Conservation (phyloP, 495 filamentous ascomycete genomes). For the Pseudotulostoma volvatum region DNA sequence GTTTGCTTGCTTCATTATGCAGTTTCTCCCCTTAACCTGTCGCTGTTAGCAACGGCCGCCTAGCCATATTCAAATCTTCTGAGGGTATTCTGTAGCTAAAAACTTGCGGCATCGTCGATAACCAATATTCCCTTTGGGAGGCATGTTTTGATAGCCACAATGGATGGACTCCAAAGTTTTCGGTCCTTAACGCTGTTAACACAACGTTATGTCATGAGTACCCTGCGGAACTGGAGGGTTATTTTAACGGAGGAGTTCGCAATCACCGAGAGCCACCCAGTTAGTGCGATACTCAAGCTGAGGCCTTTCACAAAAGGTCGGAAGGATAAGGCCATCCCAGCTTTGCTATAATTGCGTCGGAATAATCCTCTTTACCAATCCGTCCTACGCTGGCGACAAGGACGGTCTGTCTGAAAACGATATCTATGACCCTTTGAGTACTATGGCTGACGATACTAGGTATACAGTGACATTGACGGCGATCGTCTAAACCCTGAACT, state of each 20-base stretch:
- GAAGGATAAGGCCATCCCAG: slow-evolving; percentile 3
- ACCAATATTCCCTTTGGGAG: no score
- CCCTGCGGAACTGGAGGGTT: slow-evolving; percentile 3
- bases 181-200: no score
- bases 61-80: no score
- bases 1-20: no score
- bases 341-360: slow-evolving; percentile 4
- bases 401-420: slow-evolving; percentile 5
- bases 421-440: neutral
- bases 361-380: slow-evolving; percentile 5
- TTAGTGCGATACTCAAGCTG: slow-evolving; percentile 1
- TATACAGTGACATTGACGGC: slow-evolving; percentile 5
- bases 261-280: slow-evolving; percentile 1
- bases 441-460: neutral
- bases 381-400: slow-evolving; percentile 1
- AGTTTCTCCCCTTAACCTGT: no score
- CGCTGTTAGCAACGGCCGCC: no score
- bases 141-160: no score
- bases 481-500: slow-evolving; percentile 8
- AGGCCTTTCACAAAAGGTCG: slow-evolving; percentile 2
- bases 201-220: slow-evolving; percentile 5
- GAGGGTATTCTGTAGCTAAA: no score
- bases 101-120: no score
- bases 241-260: neutral
- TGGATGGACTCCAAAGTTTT: no score